These are phyloP conservation scores for Diaporthe destruens DNA, from an alignment of 2,329 filamentous ascomycete species.

Conservation along the genomic window DNA sequence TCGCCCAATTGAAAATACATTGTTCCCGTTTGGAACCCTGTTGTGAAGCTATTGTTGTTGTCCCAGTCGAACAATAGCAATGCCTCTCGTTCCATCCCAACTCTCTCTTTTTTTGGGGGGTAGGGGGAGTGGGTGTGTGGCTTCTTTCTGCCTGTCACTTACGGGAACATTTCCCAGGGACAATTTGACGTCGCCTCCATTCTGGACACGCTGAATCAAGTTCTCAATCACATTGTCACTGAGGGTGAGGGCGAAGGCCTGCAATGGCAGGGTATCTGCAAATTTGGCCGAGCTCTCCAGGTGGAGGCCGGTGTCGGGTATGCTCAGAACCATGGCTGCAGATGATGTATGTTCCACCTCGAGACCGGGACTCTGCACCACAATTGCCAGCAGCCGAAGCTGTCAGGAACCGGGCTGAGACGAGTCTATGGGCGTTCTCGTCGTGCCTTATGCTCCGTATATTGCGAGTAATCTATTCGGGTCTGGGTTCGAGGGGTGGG, in stretches of 20 bases:
- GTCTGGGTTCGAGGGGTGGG: neutral
- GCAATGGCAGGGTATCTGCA: slow-evolving; percentile 60
- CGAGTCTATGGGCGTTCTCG: slow-evolving; percentile 1
- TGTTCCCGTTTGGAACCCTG: neutral
- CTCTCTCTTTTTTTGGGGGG: too few species aligned
- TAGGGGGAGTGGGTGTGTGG: too few species aligned
- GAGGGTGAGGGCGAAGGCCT: slow-evolving; percentile 71
- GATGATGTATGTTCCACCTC: slow-evolving; percentile 38
- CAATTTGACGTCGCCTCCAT: slow-evolving; percentile 68
- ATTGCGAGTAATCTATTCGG: slow-evolving; percentile 7
- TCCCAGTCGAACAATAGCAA: slow-evolving; percentile 36
- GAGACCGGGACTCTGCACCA: slow-evolving; percentile 40
- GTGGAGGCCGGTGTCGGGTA: slow-evolving; percentile 69
- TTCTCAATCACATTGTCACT: slow-evolving; percentile 70
- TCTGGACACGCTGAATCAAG: slow-evolving; percentile 71
- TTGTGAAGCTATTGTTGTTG: slow-evolving; percentile 40
- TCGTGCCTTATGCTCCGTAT: slow-evolving; percentile 10
- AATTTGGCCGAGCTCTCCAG: slow-evolving; percentile 65
- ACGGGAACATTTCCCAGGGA: slow-evolving; percentile 70
- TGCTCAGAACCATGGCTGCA: slow-evolving; percentile 57
- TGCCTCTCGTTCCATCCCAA: slow-evolving; percentile 1
- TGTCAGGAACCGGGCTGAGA: slow-evolving; percentile 41
- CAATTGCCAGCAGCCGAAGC: slow-evolving; percentile 42
- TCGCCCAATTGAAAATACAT: slow-evolving; percentile 14
- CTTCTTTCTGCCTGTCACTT: slow-evolving; percentile 53